Base-by-base conservation (phyloP, 2,329 filamentous ascomycete species). In the Diplodia sapinea region DNA sequence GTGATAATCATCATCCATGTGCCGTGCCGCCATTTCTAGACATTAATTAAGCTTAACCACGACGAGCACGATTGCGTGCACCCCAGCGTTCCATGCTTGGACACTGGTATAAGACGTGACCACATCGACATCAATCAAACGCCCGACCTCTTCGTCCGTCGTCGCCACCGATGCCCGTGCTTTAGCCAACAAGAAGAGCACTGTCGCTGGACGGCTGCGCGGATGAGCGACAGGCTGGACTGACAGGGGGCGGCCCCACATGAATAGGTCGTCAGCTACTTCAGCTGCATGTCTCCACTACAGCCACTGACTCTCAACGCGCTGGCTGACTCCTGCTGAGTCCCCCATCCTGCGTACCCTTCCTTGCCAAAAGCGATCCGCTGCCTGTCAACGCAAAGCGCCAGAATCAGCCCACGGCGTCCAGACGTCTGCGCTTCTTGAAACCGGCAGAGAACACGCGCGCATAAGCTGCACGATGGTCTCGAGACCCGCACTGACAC, bases 41-140 rank as follows among this genome's bases (percentile, higher is more conserved):
- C 43, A 17, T 51, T 47, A 51, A 63, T 63, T 63, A 63, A 63
- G 59, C 59, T 63, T 63, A 63, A 63, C 59, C 47, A 12, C 31
- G 29, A 49, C 17, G 59, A 12, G 15, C 40, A 40, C 26, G 59
- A 52, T 63, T 63, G 59, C 47, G 59, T 49, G 59, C 20, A 26
- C 59, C 47, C 57, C 43, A 1, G 26, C 26, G 26, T 26, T 26
- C 26, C 26, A 26, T 26, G 29, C 17, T 56, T 23, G 9, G 29
- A 11, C 54, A 4, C 54, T 57, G 13, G 11, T 38, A 56, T 33
- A 59, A n/a, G 43, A 59, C 38, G 56, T 31, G 43, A 29, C 23
- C 38, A 8, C 36, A 3, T 59, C 13, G 56, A 29, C 36, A 15
- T 59, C 23, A 20, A 29, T 15, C 36, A n/a, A 20, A 6, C 43